Conservation (phyloP, 805 yeast genomes). For the Teunomyces aglyptinius region DNA sequence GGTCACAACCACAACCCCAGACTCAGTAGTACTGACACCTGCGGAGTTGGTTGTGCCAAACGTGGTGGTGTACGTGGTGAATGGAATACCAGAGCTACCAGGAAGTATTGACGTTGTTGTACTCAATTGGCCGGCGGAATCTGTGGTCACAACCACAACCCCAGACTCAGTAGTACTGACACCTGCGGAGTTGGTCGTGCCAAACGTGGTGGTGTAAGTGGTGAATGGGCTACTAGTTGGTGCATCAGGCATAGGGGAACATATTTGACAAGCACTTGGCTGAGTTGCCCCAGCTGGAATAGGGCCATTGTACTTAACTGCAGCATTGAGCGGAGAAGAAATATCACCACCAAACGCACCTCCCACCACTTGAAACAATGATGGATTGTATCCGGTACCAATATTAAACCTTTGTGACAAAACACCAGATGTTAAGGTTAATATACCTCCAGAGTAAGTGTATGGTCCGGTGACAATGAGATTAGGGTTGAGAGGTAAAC, state of each 20-base stretch:
- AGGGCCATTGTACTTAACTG: constrained; percentile 11
- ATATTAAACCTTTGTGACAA: constrained; percentile 9
- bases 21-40: constrained; percentile 5
- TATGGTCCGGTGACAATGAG: background rate
- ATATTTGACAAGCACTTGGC: constrained; percentile 8
- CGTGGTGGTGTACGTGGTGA: constrained; percentile 9
- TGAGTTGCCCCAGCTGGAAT: constrained; percentile 7
- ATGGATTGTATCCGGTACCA: constrained; percentile 10
- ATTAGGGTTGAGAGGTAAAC: constrained; percentile 9
- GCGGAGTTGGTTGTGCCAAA: constrained; percentile 5
- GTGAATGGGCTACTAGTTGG: constrained; percentile 6
- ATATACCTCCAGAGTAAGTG: constrained; percentile 15
- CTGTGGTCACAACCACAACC: constrained; percentile 15
- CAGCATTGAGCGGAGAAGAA: constrained; percentile 6
- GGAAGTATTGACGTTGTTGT: constrained; percentile 12
- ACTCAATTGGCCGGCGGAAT: constrained; percentile 13
- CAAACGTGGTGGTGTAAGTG: constrained; percentile 17
- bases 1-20: constrained; percentile 16
- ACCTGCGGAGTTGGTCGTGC: constrained; percentile 15
- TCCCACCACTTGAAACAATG: constrained; percentile 4
- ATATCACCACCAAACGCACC: constrained; percentile 7
- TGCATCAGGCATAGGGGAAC: constrained; percentile 5
- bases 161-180: constrained; percentile 15
- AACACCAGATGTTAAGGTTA: constrained; percentile 13
- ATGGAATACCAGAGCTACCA: background rate